phyloP scores from a whole-genome alignment of 495 filamentous ascomycete species.

The Neurospora sp. region DNA sequence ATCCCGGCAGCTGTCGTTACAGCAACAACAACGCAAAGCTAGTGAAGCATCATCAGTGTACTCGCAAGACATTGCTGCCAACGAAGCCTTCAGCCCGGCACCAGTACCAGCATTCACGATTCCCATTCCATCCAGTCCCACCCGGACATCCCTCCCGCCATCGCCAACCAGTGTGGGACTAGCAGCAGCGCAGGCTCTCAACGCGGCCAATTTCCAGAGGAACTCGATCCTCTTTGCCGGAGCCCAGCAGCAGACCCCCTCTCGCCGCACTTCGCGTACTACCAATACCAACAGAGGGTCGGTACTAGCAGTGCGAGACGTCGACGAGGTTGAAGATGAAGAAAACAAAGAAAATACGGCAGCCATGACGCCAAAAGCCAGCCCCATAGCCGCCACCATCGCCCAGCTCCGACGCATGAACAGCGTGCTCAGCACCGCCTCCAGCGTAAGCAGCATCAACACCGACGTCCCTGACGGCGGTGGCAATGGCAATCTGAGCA shows the following conservation, averaged over 20 bases:
- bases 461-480: neutral
- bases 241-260: neutral
- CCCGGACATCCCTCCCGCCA: neutral
- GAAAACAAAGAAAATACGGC: neutral
- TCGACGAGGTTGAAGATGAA: neutral
- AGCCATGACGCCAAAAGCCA: neutral
- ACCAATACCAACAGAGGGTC: neutral
- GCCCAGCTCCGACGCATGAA: conserved; percentile 19
- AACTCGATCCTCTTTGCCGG: conserved; percentile 1
- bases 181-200: conserved; percentile 2
- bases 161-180: neutral
- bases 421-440: conserved; percentile 10
- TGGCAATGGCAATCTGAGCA: neutral
- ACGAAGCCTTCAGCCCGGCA: neutral
- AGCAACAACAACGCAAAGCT: neutral
- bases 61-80: conserved; percentile 9
- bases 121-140: neutral
- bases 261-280: neutral
- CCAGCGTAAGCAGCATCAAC: conserved; percentile 5
- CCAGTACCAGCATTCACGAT: neutral
- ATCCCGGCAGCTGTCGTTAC: neutral
- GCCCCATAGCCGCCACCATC: conserved; percentile 3
- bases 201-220: conserved; percentile 4
- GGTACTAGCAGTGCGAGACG: neutral
- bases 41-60: conserved; percentile 18